These are phyloP conservation scores for Tricholoma flavovirens DNA, from an alignment of 768 basidiomycete genomes.

Conservation along the genomic window DNA sequence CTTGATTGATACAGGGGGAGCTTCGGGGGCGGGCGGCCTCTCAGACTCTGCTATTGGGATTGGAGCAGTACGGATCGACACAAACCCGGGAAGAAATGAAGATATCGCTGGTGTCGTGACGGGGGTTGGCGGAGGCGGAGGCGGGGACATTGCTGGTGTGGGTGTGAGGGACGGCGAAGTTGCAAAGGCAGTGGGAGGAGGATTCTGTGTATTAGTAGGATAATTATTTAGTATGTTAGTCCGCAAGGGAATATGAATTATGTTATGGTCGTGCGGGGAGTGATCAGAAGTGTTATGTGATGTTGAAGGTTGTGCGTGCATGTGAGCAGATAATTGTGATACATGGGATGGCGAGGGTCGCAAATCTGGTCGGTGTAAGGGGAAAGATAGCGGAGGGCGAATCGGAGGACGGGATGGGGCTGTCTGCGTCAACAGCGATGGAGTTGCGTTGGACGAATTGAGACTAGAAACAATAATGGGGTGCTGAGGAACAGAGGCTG, in stretches of 20 bases:
- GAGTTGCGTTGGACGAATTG: slow-evolving; percentile 24
- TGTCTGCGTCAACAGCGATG: slow-evolving; percentile 61
- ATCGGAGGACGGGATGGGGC: slow-evolving; percentile 36
- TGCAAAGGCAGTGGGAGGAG: slow-evolving; percentile 1
- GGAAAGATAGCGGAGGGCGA: slow-evolving; percentile 11
- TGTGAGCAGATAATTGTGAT: slow-evolving; percentile 37
- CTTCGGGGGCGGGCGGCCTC: slow-evolving; percentile 10
- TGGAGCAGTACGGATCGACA: slow-evolving; percentile 7
- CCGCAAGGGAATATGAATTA: not conserved
- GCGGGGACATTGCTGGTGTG: slow-evolving; percentile 20
- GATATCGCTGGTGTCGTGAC: slow-evolving; percentile 23
- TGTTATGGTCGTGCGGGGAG: slow-evolving; percentile 16
- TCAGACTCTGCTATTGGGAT: slow-evolving; percentile 18
- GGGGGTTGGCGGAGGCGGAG: slow-evolving; percentile 35
- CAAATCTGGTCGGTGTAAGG: slow-evolving; percentile 21
- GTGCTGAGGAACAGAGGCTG: slow-evolving; percentile 14
- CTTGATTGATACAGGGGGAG: slow-evolving; percentile 71
- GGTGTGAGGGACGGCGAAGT: slow-evolving; percentile 23
- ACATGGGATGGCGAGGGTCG: slow-evolving; percentile 34
- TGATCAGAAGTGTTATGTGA: slow-evolving; percentile 20
- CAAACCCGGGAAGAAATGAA: slow-evolving; percentile 14
- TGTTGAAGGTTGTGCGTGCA: slow-evolving; percentile 25
- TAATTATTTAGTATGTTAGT: slow-evolving; percentile 10
- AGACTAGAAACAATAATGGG: slow-evolving; percentile 5
- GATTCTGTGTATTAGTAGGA: slow-evolving; percentile 10